Evolutionary conservation across 805 yeast genomes (phyloP), one percentile per base, ranked within the genome.

Genomic region (Cyberlindnera meyerae): DNA sequence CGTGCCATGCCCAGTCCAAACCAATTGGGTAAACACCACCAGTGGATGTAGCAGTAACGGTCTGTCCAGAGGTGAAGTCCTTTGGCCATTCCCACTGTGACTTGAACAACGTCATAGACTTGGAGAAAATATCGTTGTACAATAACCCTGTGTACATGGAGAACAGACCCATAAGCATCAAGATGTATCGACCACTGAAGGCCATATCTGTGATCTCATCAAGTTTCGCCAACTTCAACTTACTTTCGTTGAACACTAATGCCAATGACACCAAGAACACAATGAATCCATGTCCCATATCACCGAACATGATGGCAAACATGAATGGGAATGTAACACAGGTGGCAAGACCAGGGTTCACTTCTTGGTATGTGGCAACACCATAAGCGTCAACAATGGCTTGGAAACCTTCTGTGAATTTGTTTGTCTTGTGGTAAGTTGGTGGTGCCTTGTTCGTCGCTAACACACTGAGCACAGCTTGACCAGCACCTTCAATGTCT

Each of bases 301-400:
- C 98, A 70, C 98, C 98, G 70, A 93, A 93, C 98, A 93, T 93
- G 51, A 93, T 82, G 28, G 98, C 97, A 65, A 93, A 93, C 95
- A 93, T 84, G 61, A 93, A 93, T 21, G 98, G 98, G 68, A 93
- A 93, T 0, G 98, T 93, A 17, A 93, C 82, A 32, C 87, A 76
- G 1, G 98, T 89, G 9, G 98, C 90, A 48, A 93, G 69, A 39
- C 95, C 98, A 2, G 98, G 96, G 60, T 93, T 93, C 26, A 93
- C 90, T 62, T 93, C 98, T 49, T 87, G 80, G 64, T 93, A 93
- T 7, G 88, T 75, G 11, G 96, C 93, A 40, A 87, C 70, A 53
- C 97, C 98, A 62, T 93, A 93, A 5, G 97, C 93, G 61, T 93
- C 97, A 55, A 86, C 84, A 66, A 93, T 88, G 39, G 77, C 69